Conservation (phyloP, 495 filamentous ascomycete genomes). For the Tuber magnatum region DNA sequence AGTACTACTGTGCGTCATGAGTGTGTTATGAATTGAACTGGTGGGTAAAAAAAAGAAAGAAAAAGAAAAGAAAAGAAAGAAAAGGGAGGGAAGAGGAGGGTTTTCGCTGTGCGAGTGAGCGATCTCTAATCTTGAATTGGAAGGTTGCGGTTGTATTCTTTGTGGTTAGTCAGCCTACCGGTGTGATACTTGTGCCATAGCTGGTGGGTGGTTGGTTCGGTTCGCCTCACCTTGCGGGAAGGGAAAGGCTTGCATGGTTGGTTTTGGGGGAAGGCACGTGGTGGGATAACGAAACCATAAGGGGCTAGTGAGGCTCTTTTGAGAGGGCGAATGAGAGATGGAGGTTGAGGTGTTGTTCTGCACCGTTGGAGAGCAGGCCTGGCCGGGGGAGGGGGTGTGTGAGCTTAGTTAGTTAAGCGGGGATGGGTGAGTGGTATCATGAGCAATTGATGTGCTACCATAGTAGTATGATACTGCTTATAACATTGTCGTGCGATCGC, state of each 20-base stretch:
- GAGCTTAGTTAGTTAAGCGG: background rate
- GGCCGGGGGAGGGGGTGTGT: too few species aligned
- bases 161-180: background rate
- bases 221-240: background rate
- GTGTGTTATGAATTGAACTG: background rate
- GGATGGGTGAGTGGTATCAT: background rate
- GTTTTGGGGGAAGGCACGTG: background rate
- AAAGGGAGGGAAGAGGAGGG: too few species aligned
- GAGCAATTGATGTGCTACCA: too few species aligned
- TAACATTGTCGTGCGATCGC: background rate
- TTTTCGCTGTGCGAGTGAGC: background rate
- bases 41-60: background rate
- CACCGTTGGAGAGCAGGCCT: background rate
- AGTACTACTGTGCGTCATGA: background rate
- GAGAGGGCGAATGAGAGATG: background rate
- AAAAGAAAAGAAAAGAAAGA: background rate
- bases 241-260: background rate
- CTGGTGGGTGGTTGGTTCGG: background rate
- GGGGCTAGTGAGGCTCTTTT: background rate
- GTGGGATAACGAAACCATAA: background rate
- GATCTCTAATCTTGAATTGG: background rate
- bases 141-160: background rate
- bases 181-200: too few species aligned
- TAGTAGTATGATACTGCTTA: too few species aligned
- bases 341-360: background rate